Conservation (phyloP, 2,329 filamentous ascomycete species). For the Paecilomyces fulvus region DNA sequence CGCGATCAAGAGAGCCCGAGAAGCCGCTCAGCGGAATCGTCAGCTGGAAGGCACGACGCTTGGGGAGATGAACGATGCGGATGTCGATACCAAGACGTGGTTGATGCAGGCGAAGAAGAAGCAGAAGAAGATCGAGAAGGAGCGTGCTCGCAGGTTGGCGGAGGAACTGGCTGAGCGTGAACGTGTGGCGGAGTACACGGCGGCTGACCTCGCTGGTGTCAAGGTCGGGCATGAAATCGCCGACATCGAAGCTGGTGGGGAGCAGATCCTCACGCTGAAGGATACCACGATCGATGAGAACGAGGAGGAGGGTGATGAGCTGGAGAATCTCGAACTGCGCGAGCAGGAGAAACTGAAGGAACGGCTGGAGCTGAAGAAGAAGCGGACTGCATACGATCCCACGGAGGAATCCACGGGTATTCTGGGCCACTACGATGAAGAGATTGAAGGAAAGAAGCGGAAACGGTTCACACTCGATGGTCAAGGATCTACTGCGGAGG, state of each 20-base stretch:
- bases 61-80: conserved; percentile 61
- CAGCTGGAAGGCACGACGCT: conserved; percentile 75
- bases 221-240: conserved; percentile 83
- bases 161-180: conserved; percentile 73
- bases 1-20: conserved; percentile 78
- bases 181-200: conserved; percentile 67
- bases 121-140: conserved; percentile 76
- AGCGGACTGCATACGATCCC: conserved; percentile 80
- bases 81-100: conserved; percentile 77
- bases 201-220: conserved; percentile 78
- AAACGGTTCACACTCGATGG: conserved; percentile 84
- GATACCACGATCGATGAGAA: conserved; percentile 78
- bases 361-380: conserved; percentile 78
- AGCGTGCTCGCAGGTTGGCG: conserved; percentile 61
- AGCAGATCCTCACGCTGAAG: conserved; percentile 90
- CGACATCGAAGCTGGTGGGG: conserved; percentile 68
- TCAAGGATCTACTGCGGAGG: conserved; percentile 60
- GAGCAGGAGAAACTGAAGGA: conserved; percentile 46
- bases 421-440: conserved; percentile 88
- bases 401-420: conserved; percentile 62
- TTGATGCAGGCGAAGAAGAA: conserved; percentile 83
- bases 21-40: conserved; percentile 66
- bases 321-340: conserved; percentile 43
- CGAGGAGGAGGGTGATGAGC: conserved; percentile 81
- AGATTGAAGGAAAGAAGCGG: conserved; percentile 80